These are phyloP conservation scores for Euryodendron excelsum DNA, from an alignment of 148 eudicot species.

Conservation along the genomic window DNA sequence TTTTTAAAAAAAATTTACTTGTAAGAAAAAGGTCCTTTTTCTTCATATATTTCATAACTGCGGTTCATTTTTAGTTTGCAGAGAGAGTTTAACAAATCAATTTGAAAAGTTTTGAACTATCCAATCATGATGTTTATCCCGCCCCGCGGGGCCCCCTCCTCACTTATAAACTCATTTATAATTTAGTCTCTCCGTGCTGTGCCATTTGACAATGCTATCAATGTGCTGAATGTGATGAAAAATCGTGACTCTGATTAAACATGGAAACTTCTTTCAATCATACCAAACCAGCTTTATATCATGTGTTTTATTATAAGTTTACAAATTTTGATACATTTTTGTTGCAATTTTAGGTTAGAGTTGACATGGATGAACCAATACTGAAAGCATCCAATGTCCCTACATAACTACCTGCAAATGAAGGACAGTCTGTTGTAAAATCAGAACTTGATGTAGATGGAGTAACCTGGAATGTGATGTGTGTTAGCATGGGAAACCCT, in stretches of 20 bases:
- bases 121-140: background rate
- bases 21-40: too few species aligned
- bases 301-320: slow-evolving; percentile 2
- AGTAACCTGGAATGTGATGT: slow-evolving; percentile 74
- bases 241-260: background rate
- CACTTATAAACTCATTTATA: background rate
- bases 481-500: slow-evolving; percentile 99
- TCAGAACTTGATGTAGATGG: slow-evolving; percentile 75
- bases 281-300: slow-evolving; percentile 1
- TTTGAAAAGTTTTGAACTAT: background rate
- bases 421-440: slow-evolving; percentile 67
- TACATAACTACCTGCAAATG: slow-evolving; percentile 68
- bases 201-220: background rate
- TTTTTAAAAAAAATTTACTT: background rate
- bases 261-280: background rate
- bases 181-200: background rate
- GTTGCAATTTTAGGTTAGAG: slow-evolving; percentile 66
- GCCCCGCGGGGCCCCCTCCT: background rate
- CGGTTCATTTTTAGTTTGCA: too few species aligned
- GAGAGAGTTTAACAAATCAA: background rate
- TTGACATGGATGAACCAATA: slow-evolving; percentile 95
- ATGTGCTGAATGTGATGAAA: background rate
- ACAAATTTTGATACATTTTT: background rate
- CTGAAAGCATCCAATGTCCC: slow-evolving; percentile 77
- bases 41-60: too few species aligned